These are phyloP conservation scores for Trebouxiophyceae sp. DNA, from an alignment of 163 green algal species.

Conservation along the genomic window DNA sequence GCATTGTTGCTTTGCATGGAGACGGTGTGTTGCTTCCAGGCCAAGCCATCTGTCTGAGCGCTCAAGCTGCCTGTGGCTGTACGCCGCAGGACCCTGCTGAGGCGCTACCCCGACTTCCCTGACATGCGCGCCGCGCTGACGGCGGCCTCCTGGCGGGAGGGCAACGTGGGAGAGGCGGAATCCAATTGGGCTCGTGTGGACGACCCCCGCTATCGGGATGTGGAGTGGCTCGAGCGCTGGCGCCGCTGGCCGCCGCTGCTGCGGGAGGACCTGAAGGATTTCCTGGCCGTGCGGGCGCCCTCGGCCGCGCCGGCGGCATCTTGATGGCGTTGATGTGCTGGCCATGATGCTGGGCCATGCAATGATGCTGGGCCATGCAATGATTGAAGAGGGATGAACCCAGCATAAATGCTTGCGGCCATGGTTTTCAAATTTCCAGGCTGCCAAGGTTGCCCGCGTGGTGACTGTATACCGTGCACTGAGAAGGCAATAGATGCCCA, in stretches of 20 bases:
- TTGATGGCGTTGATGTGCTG: too few relatives aligned
- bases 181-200: slow-evolving; percentile 61
- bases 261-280: slow-evolving; percentile 33
- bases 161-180: slow-evolving; percentile 73
- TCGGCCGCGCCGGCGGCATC: not conserved
- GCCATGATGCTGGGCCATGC: too few relatives aligned
- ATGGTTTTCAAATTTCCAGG: too few relatives aligned
- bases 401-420: too few relatives aligned
- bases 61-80: too few relatives aligned
- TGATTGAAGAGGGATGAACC: too few relatives aligned
- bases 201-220: slow-evolving; percentile 58
- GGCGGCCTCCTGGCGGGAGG: slow-evolving; percentile 76
- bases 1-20: not conserved
- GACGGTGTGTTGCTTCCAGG: not conserved
- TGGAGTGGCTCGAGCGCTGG: slow-evolving; percentile 57
- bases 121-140: slow-evolving; percentile 82
- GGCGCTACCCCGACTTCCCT: slow-evolving; percentile 79
- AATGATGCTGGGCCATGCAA: too few relatives aligned
- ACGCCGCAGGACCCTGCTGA: slow-evolving; percentile 55
- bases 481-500: too few relatives aligned
- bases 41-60: not conserved
- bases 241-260: slow-evolving; percentile 78
- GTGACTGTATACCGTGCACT: too few relatives aligned
- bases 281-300: slow-evolving; percentile 4
- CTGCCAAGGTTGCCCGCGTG: too few relatives aligned